Percentiles rank a stretch among this genome's conserved stretches.
These are phyloP conservation scores for Aspergillus aculeatus DNA, from an alignment of 2,329 filamentous ascomycete genomes.

Conservation along the genomic window DNA sequence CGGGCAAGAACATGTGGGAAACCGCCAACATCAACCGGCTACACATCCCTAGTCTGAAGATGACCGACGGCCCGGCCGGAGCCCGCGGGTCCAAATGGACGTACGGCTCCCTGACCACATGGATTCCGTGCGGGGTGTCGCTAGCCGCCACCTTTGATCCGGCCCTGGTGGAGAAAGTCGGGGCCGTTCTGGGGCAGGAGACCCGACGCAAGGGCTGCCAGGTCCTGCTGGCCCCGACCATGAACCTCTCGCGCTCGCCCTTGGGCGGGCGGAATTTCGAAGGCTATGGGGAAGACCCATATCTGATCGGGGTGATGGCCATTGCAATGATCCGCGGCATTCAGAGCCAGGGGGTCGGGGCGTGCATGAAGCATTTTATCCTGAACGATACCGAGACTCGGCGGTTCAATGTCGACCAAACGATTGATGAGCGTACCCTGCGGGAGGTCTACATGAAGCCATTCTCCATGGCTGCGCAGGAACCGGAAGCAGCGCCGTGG, in stretches of 20 bases:
- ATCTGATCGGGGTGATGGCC: conserved; percentile 11
- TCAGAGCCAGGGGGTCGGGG: conserved; percentile 10
- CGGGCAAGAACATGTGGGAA: conserved; percentile 5
- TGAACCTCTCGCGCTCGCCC: conserved; percentile 11
- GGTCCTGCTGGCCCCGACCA: conserved; percentile 7
- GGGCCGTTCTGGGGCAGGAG: background rate
- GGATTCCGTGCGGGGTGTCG: conserved; percentile 3
- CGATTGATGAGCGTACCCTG: conserved; percentile 9
- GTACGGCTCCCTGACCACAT: conserved; percentile 2
- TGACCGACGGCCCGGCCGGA: conserved; percentile 9
- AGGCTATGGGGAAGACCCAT: conserved; percentile 17
- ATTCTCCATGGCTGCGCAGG: conserved; percentile 8
- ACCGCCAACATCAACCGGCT: background rate
- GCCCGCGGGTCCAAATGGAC: conserved; percentile 3
- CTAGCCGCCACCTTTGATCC: conserved; percentile 4
- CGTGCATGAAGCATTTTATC: conserved; percentile 20
- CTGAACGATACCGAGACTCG: conserved; percentile 15
- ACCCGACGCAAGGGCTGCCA: background rate
- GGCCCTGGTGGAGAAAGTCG: background rate
- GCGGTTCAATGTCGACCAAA: conserved; percentile 6
- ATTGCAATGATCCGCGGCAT: conserved; percentile 4
- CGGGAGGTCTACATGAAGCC: conserved; percentile 21
- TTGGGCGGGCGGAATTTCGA: conserved; percentile 21
- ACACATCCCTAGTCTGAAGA: conserved; percentile 1
- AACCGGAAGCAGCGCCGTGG: background rate